These are phyloP conservation scores for Carallia pectinifolia DNA, from an alignment of 345 rosid species.

Conservation along the genomic window DNA sequence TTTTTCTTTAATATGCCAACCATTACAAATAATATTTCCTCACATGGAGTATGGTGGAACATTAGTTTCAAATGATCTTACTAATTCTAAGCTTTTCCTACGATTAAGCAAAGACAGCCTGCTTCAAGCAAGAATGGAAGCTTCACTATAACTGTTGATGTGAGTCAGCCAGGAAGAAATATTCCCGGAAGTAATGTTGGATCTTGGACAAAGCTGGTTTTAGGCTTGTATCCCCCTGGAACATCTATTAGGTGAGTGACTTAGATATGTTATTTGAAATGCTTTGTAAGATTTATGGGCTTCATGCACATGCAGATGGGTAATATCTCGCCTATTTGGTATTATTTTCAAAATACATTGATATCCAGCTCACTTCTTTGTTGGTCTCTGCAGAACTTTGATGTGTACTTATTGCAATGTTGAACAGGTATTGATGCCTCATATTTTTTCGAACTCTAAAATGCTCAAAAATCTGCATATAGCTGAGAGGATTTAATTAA, in stretches of 20 bases:
- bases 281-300: background rate
- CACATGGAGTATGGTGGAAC: background rate
- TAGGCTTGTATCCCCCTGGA: slow-evolving; percentile 78
- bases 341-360: background rate
- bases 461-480: background rate
- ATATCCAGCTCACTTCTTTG: slow-evolving; percentile 9
- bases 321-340: background rate
- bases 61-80: slow-evolving; percentile 11
- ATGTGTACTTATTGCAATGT: slow-evolving; percentile 76
- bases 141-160: slow-evolving; percentile 46
- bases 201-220: slow-evolving; percentile 83
- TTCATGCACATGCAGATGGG: background rate
- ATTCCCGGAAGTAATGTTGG: slow-evolving; percentile 39
- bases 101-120: slow-evolving; percentile 90
- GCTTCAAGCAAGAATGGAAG: slow-evolving; percentile 74
- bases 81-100: slow-evolving; percentile 32
- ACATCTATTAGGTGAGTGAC: slow-evolving; percentile 59
- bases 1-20: background rate
- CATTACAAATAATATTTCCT: background rate
- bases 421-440: slow-evolving; percentile 68
- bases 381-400: slow-evolving; percentile 55
- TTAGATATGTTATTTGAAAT: slow-evolving; percentile 9
- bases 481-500: background rate
- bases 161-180: slow-evolving; percentile 40
- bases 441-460: background rate